Base-by-base conservation (phyloP, 495 filamentous ascomycete species). In the Platismatia glauca region DNA sequence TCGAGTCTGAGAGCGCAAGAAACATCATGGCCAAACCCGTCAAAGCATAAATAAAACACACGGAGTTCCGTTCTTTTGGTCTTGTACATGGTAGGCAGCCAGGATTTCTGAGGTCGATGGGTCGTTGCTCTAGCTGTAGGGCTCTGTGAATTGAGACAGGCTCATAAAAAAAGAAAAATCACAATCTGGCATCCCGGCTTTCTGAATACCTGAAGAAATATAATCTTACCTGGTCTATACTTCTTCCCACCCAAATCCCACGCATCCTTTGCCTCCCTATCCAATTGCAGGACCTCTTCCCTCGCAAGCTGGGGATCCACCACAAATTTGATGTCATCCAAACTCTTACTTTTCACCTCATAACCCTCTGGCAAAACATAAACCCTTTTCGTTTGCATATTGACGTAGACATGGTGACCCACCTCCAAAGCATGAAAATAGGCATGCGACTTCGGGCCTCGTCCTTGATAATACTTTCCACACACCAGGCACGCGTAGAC, bases 321-420 rank as follows among this genome's bases (percentile, higher is more conserved):
- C 41, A 96, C 91, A 72, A 95, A 96, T 74, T 97, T 97, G 76
- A 99, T 96, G 76, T 99, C 94, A 66, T 97, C 95, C 66, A 99
- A 81, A 39, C 90, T 95, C 76, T 95, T 93, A 75, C 87, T 96
- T 73, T 86, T 86, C 53, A 97, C 94, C 72, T 99, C 94, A 71
- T 99, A 99, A 37, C 95, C 93, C 72, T 99, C 94, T 3, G 94
- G 94, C 56, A 99, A 77, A 34, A 97, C 93, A 71, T 95, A 99
- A 20, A 97, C 91, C 72, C 88, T 94, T 74, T 96, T 91, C 27
- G 88, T 92, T 65, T 89, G 82, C 84, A 97, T 95, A 72, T 97
- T 99, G 79, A 99, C 89, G 74, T 89, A 97, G 53, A 97, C 93
- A 77, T 99, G 95, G 72, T 99, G 94, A 61, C 85, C 88, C 61